Evolutionary conservation across 2,329 filamentous ascomycete species (phyloP).

Genomic region (Nemania abortiva): DNA sequence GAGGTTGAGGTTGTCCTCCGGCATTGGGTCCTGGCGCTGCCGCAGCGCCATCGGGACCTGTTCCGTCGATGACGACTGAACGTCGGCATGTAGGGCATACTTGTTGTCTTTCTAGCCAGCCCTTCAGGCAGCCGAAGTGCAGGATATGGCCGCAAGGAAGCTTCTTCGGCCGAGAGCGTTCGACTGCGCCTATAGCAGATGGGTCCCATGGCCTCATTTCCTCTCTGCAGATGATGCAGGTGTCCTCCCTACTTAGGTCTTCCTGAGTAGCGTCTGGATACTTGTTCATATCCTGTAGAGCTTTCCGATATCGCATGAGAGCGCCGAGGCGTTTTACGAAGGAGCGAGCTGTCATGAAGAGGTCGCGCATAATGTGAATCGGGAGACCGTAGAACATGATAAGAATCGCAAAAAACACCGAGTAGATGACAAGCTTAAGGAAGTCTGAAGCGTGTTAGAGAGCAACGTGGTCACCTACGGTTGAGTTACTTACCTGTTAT

Average conservation of each 20-base stretch:
- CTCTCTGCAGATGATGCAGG: constrained; percentile 97
- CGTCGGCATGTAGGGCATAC: constrained; percentile 94
- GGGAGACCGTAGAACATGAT: constrained; percentile 94
- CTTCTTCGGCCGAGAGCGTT: constrained; percentile 91
- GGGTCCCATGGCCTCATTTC: constrained; percentile 88
- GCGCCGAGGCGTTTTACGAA: constrained; percentile 92
- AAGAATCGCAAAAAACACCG: constrained; percentile 92
- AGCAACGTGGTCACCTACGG: neutral
- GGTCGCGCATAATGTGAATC: constrained; percentile 95
- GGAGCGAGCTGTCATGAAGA: constrained; percentile 92
- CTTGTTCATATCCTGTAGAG: constrained; percentile 92
- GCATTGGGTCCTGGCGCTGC: constrained; percentile 49
- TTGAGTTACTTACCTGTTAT: constrained; percentile 72
- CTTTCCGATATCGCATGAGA: constrained; percentile 89
- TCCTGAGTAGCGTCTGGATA: constrained; percentile 92
- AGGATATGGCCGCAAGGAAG: constrained; percentile 95
- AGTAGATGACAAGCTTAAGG: constrained; percentile 88
- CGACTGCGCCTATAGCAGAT: constrained; percentile 75
- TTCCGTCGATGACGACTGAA: constrained; percentile 76
- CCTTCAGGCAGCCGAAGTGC: constrained; percentile 93
- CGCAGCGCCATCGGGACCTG: constrained; percentile 52
- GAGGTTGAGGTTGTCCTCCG: constrained; percentile 50
- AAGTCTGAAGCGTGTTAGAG: constrained; percentile 71
- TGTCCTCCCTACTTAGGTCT: constrained; percentile 87
- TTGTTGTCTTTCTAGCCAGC: constrained; percentile 97